Evolutionary conservation across 73 alveolate genomes (phyloP), one percentile per base, ranked within the genome.

Genomic region (Paramecium sonneborni): DNA sequence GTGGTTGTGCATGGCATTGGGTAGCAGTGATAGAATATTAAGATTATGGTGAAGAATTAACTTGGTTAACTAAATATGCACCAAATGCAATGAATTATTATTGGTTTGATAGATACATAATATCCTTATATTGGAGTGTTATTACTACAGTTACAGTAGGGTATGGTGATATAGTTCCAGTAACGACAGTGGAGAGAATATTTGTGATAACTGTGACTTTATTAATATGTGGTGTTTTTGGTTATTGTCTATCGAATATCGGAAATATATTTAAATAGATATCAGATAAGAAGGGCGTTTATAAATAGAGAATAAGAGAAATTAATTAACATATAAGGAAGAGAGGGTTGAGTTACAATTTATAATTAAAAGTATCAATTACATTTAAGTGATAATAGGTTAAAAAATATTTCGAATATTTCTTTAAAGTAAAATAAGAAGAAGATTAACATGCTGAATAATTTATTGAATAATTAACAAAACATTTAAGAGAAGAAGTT

Each of bases 101-200:
- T 10, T 57, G 92, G 57, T 44, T 44, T 21, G 97, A 96, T 39
- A 21, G 85, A 21, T 96, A 96, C 92, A 76, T 96, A n/a, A 67
- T 85, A 4, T 90, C 97, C 14, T 32, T 96, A 26, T 96, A 96
- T 76, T 96, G 98, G 97, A 96, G 96, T 11, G 52, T 94, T 23
- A 96, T 96, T 37, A 96, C 98, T 0, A 93, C 95, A 69, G 86
- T 93, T 20, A 94, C 98, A 14, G 95, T 95, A 12, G 99, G 99
- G 7, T 96, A 96, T 86, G 99, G 99, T 24, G 99, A 96, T 32
- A 88, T 94, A 12, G 86, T 79, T 26, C 98, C 99, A 10, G 93
- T 89, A 30, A 95, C 97, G 4, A 79, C 96, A 1, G 85, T 72
- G 82, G 99, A 96, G 86, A 94, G 96, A 93, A 74, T 96, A 24